A percentile compares a stretch with the other conserved stretches of the same genome.
These are phyloP conservation scores for Jasminum sambac DNA, from an alignment of 257 asterid species.

Conservation along the genomic window DNA sequence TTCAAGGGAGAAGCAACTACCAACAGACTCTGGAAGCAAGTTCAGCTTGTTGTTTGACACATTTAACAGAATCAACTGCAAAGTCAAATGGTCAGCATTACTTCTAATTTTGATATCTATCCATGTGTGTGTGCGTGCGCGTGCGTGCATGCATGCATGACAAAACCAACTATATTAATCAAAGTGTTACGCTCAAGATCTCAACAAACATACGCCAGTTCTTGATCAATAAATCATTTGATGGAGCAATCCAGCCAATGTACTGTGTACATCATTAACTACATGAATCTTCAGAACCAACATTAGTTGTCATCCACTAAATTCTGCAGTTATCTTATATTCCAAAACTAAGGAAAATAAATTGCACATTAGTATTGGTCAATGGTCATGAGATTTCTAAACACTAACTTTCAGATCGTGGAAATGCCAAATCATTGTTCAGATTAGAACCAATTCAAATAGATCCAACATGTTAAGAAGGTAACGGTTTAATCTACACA, in stretches of 20 bases:
- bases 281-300: not conserved
- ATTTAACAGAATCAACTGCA: conserved; percentile 87
- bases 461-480: not conserved
- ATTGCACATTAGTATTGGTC: not conserved
- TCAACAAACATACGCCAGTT: not conserved
- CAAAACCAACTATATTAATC: conserved; percentile 1
- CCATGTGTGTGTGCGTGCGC: too few relatives aligned
- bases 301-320: not conserved
- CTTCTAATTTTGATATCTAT: not conserved
- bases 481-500: too few relatives aligned
- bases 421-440: not conserved
- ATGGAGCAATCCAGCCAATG: not conserved
- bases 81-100: conserved; percentile 18
- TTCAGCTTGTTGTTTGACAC: conserved; percentile 82
- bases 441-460: not conserved
- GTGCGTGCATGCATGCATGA: too few relatives aligned
- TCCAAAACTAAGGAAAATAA: not conserved
- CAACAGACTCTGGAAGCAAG: conserved; percentile 88
- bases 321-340: not conserved
- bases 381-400: not conserved
- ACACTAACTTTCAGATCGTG: not conserved
- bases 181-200: conserved; percentile 12
- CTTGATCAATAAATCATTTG: not conserved
- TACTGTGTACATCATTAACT: not conserved
- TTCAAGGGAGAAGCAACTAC: conserved; percentile 92